Evolutionary conservation across 2,329 filamentous ascomycete genomes (phyloP), one percentile per base, ranked within the genome.

Genomic region (Penicillium sp.): DNA sequence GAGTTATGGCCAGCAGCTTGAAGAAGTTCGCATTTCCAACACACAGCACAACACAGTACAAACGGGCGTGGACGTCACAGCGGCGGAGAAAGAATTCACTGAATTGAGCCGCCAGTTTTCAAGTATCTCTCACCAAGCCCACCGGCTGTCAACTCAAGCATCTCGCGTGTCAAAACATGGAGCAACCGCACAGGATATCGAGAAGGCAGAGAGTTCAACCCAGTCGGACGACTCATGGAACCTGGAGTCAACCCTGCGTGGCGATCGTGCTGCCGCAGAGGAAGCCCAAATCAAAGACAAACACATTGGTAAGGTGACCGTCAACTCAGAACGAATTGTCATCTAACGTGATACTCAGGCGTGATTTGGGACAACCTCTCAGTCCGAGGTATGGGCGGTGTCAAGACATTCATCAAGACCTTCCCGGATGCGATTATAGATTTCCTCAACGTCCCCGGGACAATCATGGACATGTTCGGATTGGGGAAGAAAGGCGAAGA

Each of bases 241-340:
- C 68, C 79, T 96, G 36, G 90, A 96, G 71, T 75, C 79, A 8
- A 86, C 87, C 3, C 77, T 96, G 56, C 84, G 89, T 43, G 90
- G 90, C 2, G 86, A 86, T 52, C 81, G 88, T 53, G 83, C 82
- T 43, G 87, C 90, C 8, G 89, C 91, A 67, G 81, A 83, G 57
- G 85, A 88, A 58, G 89, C 89, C 5, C 91, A 91, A 1, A 95
- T 95, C 72, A 87, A 86, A 56, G 81, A 86, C 5, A 95, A 95
- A 77, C 86, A 88, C 63, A 88, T 92, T 56, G 89, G 77, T 76
- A 49, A 42, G 67, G 40, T 46, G 2, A 36, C 14, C 3, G 16
- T n/a, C 18, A 42, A 2, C 6, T 11, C 5, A 1, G 7, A n/a
- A 48, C 2, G 21, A 40, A 22, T 13, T 21, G 38, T 8, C 16